Percentiles rank a stretch among this genome's conserved stretches.
phyloP scores from a whole-genome alignment of 164 flowering plant species.

The Pachysandra terminalis region DNA sequence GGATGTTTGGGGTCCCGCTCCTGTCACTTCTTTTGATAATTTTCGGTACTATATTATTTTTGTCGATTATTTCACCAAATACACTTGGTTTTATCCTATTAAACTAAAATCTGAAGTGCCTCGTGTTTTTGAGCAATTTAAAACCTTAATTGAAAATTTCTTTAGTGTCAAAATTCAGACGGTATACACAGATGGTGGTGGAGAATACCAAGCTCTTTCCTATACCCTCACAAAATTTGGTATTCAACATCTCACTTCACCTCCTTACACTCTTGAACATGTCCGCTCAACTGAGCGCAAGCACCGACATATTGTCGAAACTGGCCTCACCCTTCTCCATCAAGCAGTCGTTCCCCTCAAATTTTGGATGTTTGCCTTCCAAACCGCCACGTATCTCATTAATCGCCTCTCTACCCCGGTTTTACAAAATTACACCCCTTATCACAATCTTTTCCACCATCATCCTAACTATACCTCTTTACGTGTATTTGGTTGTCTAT shows the following conservation, averaged over 20 bases:
- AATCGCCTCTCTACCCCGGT: too few relatives aligned
- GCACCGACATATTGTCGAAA: slow-evolving; percentile 10
- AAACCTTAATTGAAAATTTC: not conserved
- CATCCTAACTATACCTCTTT: not conserved
- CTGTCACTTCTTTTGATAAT: not conserved
- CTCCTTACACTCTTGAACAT: slow-evolving; percentile 14
- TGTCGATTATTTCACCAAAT: slow-evolving; percentile 7
- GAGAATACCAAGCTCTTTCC: not conserved
- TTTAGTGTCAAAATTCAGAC: not conserved
- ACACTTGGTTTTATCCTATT: slow-evolving; percentile 5
- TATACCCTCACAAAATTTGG: not conserved
- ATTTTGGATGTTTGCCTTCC: slow-evolving; percentile 2
- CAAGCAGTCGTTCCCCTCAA: not conserved
- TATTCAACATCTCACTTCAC: not conserved
- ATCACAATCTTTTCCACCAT: too few relatives aligned
- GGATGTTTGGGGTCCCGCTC: slow-evolving; percentile 5
- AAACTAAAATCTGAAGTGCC: not conserved
- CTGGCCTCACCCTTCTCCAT: not conserved
- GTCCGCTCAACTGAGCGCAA: not conserved
- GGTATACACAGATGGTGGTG: slow-evolving; percentile 2
- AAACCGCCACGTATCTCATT: slow-evolving; percentile 1
- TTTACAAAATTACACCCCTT: too few relatives aligned
- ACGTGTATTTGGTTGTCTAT: not conserved
- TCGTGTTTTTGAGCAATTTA: not conserved
- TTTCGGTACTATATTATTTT: slow-evolving; percentile 3